These are phyloP conservation scores for Pittosporum tobira DNA, from an alignment of 129 eudicot genomes.

Conservation along the genomic window DNA sequence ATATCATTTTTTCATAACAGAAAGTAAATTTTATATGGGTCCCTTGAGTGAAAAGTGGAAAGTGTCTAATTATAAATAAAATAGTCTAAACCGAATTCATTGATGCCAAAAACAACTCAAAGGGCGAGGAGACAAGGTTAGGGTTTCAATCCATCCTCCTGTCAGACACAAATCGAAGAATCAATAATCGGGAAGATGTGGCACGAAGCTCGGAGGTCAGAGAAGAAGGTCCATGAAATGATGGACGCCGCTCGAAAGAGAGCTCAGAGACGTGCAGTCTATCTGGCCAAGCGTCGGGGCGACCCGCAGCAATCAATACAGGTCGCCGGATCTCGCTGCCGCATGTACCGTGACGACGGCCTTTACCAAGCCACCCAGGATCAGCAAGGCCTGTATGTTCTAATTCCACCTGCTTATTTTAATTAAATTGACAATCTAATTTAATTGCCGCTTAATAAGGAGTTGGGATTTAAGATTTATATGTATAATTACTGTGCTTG, in stretches of 20 bases:
- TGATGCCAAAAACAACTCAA: neutral
- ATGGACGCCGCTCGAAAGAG: conserved; percentile 99
- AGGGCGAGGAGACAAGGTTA: neutral
- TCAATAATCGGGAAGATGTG: conserved; percentile 58
- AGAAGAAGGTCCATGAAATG: conserved; percentile 94
- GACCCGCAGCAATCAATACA: conserved; percentile 96
- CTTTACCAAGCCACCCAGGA: conserved; percentile 84
- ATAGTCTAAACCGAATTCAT: too few relatives aligned
- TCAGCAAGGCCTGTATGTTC: conserved; percentile 90
- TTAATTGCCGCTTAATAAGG: too few relatives aligned
- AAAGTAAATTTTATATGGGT: too few relatives aligned
- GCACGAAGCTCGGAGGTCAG: conserved; percentile 99
- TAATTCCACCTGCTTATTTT: too few relatives aligned
- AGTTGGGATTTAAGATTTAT: neutral
- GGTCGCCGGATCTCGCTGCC: conserved; percentile 78
- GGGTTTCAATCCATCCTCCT: conserved; percentile 6
- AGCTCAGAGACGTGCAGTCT: conserved; percentile 88
- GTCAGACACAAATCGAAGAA: neutral
- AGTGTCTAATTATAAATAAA: too few relatives aligned
- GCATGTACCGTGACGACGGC: conserved; percentile 77
- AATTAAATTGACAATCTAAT: too few relatives aligned
- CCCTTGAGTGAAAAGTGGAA: too few relatives aligned
- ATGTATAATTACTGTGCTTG: neutral
- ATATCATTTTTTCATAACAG: too few relatives aligned
- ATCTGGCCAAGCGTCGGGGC: conserved; percentile 94